Base-by-base conservation (phyloP, 2,329 filamentous ascomycete species). In the Neoarthrinium moseri region DNA sequence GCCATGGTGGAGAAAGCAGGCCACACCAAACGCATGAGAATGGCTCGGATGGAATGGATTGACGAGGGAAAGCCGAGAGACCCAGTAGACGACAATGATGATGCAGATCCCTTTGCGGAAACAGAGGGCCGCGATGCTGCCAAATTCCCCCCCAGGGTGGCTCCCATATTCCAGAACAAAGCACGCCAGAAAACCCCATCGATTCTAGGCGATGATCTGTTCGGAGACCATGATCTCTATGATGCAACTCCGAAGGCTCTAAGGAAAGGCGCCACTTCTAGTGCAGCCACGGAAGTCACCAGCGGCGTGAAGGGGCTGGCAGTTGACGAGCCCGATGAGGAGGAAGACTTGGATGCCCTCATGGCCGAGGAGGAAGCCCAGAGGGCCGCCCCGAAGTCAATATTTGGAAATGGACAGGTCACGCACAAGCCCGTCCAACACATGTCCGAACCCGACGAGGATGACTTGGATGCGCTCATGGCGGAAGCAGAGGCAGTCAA, bases 1-100 rank as follows among this genome's bases (percentile, higher is more conserved):
- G 72, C 78, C 30, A 96, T 97, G 73, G 89, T 97, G 3, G 94
- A 99, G 65, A 96, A 95, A 68, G 76, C 90, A 1, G 94, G 94
- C 1, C 94, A 96, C 67, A 89, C 86, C 57, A 91, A 88, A 62
- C 75, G 77, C 12, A 78, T 97, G 63, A 81, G 88, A 52, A 78
- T 81, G 24, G 86, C 86, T 69, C 78, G 92, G 49, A 81, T 81
- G 62, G 83, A 87, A 51, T 95, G 90, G 87, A 92, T 97, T 54
- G 81, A 92, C 46, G 88, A 95, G 63, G 74, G 78, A 7, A 87
- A 80, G 53, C 81, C 83, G 0, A 78, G 69, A 37, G 52, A 64
- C 53, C 59, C 35, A 46, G 55, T 59, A 2, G 57, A 56, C 11
- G 62, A 63, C 0, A 61, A 68, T 1, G 62, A 64, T 1, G 62